These are phyloP conservation scores for Sporothrix variecibatus DNA, from an alignment of 2,329 filamentous ascomycete genomes.

Conservation along the genomic window DNA sequence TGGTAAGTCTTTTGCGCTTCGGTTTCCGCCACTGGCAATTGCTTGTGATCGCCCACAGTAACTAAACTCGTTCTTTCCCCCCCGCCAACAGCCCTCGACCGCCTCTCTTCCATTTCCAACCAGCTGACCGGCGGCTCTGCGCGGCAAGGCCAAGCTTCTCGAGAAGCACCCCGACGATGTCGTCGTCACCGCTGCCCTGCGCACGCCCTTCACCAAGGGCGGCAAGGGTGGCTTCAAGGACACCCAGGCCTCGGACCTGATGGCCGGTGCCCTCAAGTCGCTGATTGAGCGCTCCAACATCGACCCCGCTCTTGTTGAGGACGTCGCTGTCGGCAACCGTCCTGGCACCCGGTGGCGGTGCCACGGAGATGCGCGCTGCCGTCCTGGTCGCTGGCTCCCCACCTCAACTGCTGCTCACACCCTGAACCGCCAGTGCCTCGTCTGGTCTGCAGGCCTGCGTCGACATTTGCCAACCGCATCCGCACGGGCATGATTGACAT, in stretches of 20 bases:
- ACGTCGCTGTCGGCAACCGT: constrained; percentile 91
- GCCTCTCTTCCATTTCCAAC: constrained; percentile 62
- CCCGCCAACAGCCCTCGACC: constrained; percentile 51
- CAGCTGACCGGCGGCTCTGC: constrained; percentile 55
- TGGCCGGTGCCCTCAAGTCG: constrained; percentile 78
- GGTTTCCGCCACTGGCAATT: neutral
- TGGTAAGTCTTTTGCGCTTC: constrained; percentile 28
- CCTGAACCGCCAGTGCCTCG: constrained; percentile 90
- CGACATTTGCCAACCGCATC: constrained; percentile 95
- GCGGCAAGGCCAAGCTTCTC: constrained; percentile 57
- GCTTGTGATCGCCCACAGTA: neutral
- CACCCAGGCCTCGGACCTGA: constrained; percentile 81
- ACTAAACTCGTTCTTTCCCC: neutral
- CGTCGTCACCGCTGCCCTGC: constrained; percentile 89
- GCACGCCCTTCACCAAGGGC: constrained; percentile 88
- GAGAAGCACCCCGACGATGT: constrained; percentile 72
- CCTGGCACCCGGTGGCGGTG: constrained; percentile 87
- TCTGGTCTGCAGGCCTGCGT: constrained; percentile 89
- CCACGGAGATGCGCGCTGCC: constrained; percentile 94
- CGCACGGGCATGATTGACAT: constrained; percentile 90
- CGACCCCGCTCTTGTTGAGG: constrained; percentile 84
- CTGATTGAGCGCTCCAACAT: constrained; percentile 84
- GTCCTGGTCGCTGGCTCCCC: constrained; percentile 85
- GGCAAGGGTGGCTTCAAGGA: constrained; percentile 96
- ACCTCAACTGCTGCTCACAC: constrained; percentile 80